Base-by-base conservation (phyloP, 2,329 filamentous ascomycete species). In the Fusarium humuli region DNA sequence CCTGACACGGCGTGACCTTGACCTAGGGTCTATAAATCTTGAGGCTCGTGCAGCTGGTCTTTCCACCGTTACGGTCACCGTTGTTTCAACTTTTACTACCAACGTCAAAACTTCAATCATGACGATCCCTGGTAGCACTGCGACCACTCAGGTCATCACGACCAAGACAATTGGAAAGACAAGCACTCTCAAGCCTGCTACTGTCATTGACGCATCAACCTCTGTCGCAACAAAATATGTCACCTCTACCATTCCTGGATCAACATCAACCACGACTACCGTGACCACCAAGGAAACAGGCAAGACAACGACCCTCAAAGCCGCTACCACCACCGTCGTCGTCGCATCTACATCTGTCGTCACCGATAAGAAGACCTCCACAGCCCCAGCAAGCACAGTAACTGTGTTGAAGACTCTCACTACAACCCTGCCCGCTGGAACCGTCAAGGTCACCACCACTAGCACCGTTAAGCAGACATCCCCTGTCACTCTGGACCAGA, bases 301-400 rank as follows among this genome's bases (percentile, higher is more conserved):
- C 30, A 74, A 74, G 53, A 73, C 63, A 6, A 66, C 65, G 16
- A 74, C 72, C 3, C 65, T 74, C 18, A 74, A 74, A 42, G 61
- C 70, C 5, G 52, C 46, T 4, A 74, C 70, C 12, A 61, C 55
- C 6, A 73, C 72, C 2, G 23, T 65, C 0, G 55, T 69, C 5
- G 48, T 69, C 7, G 55, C 66, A 2, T 70, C 70, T 3, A 66
- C 67, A 18, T 68, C 68, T 0, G 65, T 69, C 2, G 60, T 69
- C 11, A 73, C 70, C 0, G 44, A 64, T 5, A 71, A 64, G 32
- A 56, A 64, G 25, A 76, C 74, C 0, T 61, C 58, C 8, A 72
- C 69, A 2, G 59, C 76, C 2, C 73, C 73, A 0, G 71, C 61
- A 16, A 60, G 23, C 47, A 75, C 71, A 3, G 65, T 68, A 2